Percentiles rank a stretch among this genome's conserved stretches.
These are phyloP conservation scores for Byssochlamys sp. DNA, from an alignment of 2,329 filamentous ascomycete genomes.

Conservation along the genomic window DNA sequence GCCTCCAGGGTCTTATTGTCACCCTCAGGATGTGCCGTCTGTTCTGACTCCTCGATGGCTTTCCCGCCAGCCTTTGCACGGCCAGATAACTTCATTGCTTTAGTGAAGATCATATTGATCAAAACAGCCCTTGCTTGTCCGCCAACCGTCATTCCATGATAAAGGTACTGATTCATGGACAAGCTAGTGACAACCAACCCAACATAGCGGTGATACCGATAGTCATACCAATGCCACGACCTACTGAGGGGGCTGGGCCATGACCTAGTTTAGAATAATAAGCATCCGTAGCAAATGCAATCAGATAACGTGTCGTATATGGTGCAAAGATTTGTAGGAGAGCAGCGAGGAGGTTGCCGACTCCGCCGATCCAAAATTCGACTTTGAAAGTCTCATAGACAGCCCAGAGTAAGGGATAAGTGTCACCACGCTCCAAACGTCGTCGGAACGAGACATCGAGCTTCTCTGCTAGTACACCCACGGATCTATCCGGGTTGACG, in stretches of 20 bases:
- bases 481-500: constrained; percentile 70
- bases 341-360: constrained; percentile 62
- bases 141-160: constrained; percentile 81
- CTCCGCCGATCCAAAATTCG: constrained; percentile 78
- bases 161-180: constrained; percentile 82
- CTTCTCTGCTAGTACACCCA: constrained; percentile 58
- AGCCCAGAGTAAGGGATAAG: constrained; percentile 66
- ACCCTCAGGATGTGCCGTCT: constrained; percentile 36
- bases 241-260: constrained; percentile 55
- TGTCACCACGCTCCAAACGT: constrained; percentile 57
- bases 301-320: constrained; percentile 76
- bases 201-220: constrained; percentile 82
- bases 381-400: constrained; percentile 75
- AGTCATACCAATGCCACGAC: constrained; percentile 69
- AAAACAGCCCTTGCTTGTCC: constrained; percentile 72
- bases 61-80: constrained; percentile 75
- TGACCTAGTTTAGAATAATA: constrained; percentile 53
- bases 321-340: constrained; percentile 71
- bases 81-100: constrained; percentile 79
- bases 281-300: constrained; percentile 71
- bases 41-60: constrained; percentile 36
- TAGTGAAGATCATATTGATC: constrained; percentile 82
- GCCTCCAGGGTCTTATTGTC: constrained; percentile 37
- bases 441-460: constrained; percentile 60
- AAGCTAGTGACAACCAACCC: constrained; percentile 72